Evolutionary conservation across 108 stramenopile species (phyloP).

Genomic region (Pseudonitzschia multistriata): DNA sequence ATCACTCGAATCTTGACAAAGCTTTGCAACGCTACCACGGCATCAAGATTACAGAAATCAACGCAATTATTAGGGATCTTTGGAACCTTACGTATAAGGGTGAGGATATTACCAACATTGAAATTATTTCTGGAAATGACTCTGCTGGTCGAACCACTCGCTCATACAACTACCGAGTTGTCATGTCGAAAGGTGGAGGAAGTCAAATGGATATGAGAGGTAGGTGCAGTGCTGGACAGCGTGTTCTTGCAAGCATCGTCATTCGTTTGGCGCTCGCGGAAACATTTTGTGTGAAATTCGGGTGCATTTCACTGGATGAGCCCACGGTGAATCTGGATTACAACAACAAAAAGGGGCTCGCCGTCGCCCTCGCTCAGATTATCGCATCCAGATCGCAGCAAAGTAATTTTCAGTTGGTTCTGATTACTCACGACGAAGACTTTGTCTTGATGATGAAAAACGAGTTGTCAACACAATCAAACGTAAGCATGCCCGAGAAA

Average conservation of each 20-base stretch:
- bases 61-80: slow-evolving; percentile 95
- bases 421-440: slow-evolving; percentile 99
- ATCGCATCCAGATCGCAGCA: slow-evolving; percentile 87
- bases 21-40: slow-evolving; percentile 89
- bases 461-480: slow-evolving; percentile 79
- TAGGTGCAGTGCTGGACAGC: slow-evolving; percentile 94
- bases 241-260: slow-evolving; percentile 94
- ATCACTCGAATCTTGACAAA: slow-evolving; percentile 88
- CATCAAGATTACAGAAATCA: slow-evolving; percentile 96
- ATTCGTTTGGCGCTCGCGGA: slow-evolving; percentile 99
- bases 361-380: slow-evolving; percentile 92
- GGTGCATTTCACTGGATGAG: slow-evolving; percentile 96
- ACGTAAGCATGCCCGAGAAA: slow-evolving; percentile 93
- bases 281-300: slow-evolving; percentile 96
- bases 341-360: slow-evolving; percentile 91
- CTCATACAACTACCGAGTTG: slow-evolving; percentile 98
- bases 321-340: slow-evolving; percentile 92
- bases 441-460: slow-evolving; percentile 94
- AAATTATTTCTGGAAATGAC: slow-evolving; percentile 90
- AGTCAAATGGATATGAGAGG: slow-evolving; percentile 97
- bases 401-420: slow-evolving; percentile 94
- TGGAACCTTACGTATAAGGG: slow-evolving; percentile 98
- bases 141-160: slow-evolving; percentile 55
- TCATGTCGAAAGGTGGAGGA: slow-evolving; percentile 88
- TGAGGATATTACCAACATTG: slow-evolving; percentile 95